A percentile compares a stretch with the other conserved stretches of the same genome.
Conservation (phyloP, 805 yeast species). For the Jamesozyma piceae region DNA sequence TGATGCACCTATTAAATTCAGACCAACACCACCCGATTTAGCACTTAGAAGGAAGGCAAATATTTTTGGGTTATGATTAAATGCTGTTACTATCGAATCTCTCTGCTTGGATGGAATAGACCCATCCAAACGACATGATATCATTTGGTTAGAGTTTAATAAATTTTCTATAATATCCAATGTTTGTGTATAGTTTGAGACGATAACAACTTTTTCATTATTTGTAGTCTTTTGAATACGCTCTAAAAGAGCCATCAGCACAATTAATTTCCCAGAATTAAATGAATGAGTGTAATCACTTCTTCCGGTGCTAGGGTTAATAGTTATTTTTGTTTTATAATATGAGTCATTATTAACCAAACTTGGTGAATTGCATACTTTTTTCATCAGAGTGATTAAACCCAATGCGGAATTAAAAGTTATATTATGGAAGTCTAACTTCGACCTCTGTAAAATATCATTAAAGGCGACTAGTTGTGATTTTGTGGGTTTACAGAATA, state of each 20-base stretch:
- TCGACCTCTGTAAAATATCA: slow-evolving; percentile 32
- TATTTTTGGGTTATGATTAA: slow-evolving; percentile 43
- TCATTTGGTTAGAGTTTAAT: slow-evolving; percentile 39
- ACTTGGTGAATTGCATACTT: slow-evolving; percentile 76
- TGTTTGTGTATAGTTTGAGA: slow-evolving; percentile 83
- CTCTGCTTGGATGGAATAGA: slow-evolving; percentile 62
- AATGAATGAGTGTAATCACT: slow-evolving; percentile 13
- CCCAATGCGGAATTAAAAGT: slow-evolving; percentile 43
- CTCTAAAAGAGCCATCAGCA: slow-evolving; percentile 47
- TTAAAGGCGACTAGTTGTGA: slow-evolving; percentile 50
- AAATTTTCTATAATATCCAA: slow-evolving; percentile 63
- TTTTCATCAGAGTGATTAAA: slow-evolving; percentile 64
- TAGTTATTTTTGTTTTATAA: slow-evolving; percentile 9
- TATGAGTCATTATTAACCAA: slow-evolving; percentile 42
- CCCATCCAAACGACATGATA: slow-evolving; percentile 71
- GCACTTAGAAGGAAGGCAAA: slow-evolving; percentile 75
- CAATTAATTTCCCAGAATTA: slow-evolving; percentile 54
- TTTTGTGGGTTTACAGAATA: slow-evolving; percentile 69
- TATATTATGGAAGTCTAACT: slow-evolving; percentile 23
- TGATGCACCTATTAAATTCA: slow-evolving; percentile 85
- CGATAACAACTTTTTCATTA: slow-evolving; percentile 72
- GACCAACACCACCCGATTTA: slow-evolving; percentile 89
- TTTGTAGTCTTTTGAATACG: slow-evolving; percentile 34
- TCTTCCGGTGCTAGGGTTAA: slow-evolving; percentile 4
- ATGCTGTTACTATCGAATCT: slow-evolving; percentile 54